phyloP scores from a whole-genome alignment of 2,329 filamentous ascomycete genomes.

The Colletotrichum graminicola region DNA sequence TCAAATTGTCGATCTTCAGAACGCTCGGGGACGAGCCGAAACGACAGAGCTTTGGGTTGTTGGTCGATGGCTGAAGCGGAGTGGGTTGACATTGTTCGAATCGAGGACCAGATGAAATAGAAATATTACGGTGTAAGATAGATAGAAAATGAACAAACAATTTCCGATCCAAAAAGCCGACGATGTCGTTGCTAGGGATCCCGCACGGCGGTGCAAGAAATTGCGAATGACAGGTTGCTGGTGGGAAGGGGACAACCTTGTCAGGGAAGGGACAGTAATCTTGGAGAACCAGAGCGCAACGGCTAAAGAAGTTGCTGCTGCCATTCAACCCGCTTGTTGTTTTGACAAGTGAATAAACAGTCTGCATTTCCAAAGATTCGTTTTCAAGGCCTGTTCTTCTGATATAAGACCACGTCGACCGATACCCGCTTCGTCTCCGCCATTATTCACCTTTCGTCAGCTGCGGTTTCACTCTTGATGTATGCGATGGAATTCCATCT shows the following conservation, averaged over 20 bases:
- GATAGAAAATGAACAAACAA: constrained; percentile 34
- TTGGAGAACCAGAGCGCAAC: constrained; percentile 7
- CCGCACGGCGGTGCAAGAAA: not conserved
- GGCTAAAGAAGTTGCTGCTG: constrained; percentile 1
- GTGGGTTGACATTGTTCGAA: constrained; percentile 21
- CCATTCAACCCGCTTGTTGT: not conserved
- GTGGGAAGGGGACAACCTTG: constrained; percentile 28
- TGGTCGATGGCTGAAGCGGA: constrained; percentile 19
- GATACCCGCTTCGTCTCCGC: not conserved
- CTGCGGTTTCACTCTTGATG: not conserved
- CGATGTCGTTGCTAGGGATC: constrained; percentile 6
- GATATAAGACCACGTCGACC: not conserved
- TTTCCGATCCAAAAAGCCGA: not conserved
- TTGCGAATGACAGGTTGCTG: constrained; percentile 8
- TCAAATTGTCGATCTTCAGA: constrained; percentile 5
- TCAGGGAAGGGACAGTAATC: not conserved
- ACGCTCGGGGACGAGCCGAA: constrained; percentile 3
- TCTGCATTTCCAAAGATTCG: not conserved
- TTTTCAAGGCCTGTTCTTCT: not conserved
- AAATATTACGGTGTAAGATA: constrained; percentile 6
- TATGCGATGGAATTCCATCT: not conserved
- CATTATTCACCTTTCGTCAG: constrained; percentile 1
- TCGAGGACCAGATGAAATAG: not conserved
- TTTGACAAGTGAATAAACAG: not conserved
- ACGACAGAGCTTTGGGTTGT: constrained; percentile 16